phyloP scores from a whole-genome alignment of 495 filamentous ascomycete genomes.

The Penicillium longicatenatum region DNA sequence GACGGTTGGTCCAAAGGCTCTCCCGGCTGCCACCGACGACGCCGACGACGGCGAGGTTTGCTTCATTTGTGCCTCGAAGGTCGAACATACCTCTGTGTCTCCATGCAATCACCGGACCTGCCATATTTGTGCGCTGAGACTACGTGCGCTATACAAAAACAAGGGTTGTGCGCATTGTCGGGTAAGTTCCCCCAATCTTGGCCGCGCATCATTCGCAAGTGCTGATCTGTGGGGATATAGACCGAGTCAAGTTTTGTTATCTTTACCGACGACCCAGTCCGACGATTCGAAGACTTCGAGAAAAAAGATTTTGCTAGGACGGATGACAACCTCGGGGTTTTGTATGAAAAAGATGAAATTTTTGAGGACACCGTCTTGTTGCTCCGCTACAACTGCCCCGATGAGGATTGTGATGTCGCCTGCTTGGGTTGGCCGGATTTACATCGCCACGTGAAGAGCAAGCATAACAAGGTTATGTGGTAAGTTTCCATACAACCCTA shows the following conservation, averaged over 20 bases:
- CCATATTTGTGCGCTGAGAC: slow-evolving; percentile 88
- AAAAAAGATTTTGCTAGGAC: slow-evolving; percentile 68
- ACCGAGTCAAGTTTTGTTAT: slow-evolving; percentile 81
- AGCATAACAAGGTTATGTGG: slow-evolving; percentile 90
- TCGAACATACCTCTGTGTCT: slow-evolving; percentile 80
- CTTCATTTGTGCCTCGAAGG: slow-evolving; percentile 92
- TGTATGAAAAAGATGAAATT: slow-evolving; percentile 83
- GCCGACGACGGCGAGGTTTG: slow-evolving; percentile 79
- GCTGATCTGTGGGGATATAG: slow-evolving; percentile 36
- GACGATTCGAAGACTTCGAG: slow-evolving; percentile 81
- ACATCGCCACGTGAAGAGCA: slow-evolving; percentile 81
- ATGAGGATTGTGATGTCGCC: slow-evolving; percentile 79
- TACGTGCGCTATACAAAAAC: slow-evolving; percentile 92
- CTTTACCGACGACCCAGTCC: slow-evolving; percentile 81
- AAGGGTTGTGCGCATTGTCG: slow-evolving; percentile 94
- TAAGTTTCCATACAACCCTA: slow-evolving; percentile 34
- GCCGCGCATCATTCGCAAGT: slow-evolving; percentile 8
- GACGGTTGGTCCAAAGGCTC: slow-evolving; percentile 22
- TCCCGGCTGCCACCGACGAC: slow-evolving; percentile 43
- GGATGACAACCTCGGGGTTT: slow-evolving; percentile 85
- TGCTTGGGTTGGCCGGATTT: slow-evolving; percentile 93
- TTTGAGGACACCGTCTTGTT: slow-evolving; percentile 84
- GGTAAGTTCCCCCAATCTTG: slow-evolving; percentile 50
- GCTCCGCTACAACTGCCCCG: slow-evolving; percentile 95
- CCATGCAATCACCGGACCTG: slow-evolving; percentile 96